Percentiles rank a stretch among this genome's conserved stretches.
Evolutionary conservation across 805 yeast species (phyloP).

Genomic region (Lipomyces orientalis): DNA sequence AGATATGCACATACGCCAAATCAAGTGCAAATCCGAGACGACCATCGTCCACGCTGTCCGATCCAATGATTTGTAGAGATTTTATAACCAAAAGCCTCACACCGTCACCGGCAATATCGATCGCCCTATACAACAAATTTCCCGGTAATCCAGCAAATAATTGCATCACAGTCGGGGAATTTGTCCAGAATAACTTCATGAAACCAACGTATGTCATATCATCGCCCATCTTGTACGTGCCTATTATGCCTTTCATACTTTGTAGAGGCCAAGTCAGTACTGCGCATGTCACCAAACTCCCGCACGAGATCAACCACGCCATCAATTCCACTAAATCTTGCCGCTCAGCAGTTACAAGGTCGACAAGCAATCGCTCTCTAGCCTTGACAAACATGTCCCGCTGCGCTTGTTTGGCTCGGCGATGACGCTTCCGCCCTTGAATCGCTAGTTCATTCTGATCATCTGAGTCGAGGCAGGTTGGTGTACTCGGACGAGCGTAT

Average conservation of each 20-base stretch:
- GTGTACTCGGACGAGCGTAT: constrained; percentile 1
- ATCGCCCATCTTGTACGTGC: neutral
- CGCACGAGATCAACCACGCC: constrained; percentile 4
- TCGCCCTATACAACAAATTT: neutral
- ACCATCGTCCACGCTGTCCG: neutral
- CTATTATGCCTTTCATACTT: neutral
- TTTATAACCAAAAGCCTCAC: neutral
- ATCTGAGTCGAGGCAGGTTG: neutral
- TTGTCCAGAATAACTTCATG: neutral
- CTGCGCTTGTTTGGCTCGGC: constrained; percentile 5
- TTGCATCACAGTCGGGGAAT: neutral
- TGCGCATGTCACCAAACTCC: neutral
- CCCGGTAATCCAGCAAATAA: constrained; percentile 8
- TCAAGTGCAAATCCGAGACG: neutral
- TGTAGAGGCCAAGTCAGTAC: constrained; percentile 5
- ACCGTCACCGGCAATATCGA: neutral
- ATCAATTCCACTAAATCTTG: neutral
- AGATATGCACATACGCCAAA: neutral
- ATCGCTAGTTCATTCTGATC: constrained; percentile 1
- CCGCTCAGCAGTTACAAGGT: neutral
- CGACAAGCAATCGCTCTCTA: neutral
- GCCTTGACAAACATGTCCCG: neutral
- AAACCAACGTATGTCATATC: constrained; percentile 6
- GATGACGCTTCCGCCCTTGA: constrained; percentile 1
- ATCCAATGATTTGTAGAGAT: neutral